Conservation (phyloP, 306 rosid species). For the Glycine tomentella region DNA sequence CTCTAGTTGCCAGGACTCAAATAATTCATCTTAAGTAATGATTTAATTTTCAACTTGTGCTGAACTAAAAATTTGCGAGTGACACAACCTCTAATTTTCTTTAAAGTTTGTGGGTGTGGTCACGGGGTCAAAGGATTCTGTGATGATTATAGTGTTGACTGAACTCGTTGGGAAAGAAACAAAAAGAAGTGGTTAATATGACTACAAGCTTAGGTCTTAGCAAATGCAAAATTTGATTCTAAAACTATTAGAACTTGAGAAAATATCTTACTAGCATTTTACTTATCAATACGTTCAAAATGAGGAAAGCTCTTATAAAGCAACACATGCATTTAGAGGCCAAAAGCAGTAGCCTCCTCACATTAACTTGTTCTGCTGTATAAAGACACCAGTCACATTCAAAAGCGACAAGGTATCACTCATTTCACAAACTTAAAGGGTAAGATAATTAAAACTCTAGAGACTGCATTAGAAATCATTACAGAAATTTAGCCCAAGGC, state of each 20-base stretch:
- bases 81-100: too few relatives aligned
- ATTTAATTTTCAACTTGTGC: slow-evolving; percentile 16
- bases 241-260: not conserved
- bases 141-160: not conserved
- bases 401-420: not conserved
- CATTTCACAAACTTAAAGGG: not conserved
- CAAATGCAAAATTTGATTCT: not conserved
- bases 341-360: not conserved
- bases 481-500: not conserved
- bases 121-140: not conserved
- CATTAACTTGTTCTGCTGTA: slow-evolving; percentile 3
- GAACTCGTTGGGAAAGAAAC: not conserved
- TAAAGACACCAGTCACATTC: not conserved
- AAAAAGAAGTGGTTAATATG: slow-evolving; percentile 6
- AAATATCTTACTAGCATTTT: not conserved
- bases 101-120: not conserved
- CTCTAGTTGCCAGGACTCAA: too few relatives aligned
- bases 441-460: not conserved
- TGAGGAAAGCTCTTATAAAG: not conserved
- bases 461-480: slow-evolving; percentile 25
- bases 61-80: not conserved
- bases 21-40: too few relatives aligned
- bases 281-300: not conserved
- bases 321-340: not conserved
- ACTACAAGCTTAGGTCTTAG: too few relatives aligned